Conservation (phyloP, 2,329 filamentous ascomycete species). For the Apiospora rasikravindrae region DNA sequence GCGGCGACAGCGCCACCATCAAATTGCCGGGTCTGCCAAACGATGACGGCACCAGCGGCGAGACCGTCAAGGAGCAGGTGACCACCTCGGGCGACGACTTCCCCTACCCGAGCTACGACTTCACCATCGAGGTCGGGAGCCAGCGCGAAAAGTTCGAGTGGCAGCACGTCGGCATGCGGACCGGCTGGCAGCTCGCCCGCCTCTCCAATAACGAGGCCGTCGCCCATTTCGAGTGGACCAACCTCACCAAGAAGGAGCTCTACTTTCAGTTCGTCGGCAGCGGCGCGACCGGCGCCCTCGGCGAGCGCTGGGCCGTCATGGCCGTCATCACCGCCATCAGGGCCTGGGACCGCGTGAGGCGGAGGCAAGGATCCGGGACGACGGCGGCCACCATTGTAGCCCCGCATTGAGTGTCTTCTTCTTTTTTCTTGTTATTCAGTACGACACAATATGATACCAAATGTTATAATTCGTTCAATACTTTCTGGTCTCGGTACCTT, state of each 20-base stretch:
- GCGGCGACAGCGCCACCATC: background rate
- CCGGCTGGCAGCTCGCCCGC: slow-evolving; percentile 49
- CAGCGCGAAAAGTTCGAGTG: slow-evolving; percentile 49
- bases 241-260: slow-evolving; percentile 40
- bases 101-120: slow-evolving; percentile 33
- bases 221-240: slow-evolving; percentile 40
- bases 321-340: slow-evolving; percentile 45
- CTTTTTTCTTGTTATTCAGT: background rate
- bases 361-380: slow-evolving; percentile 1
- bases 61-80: slow-evolving; percentile 23
- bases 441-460: slow-evolving; percentile 1
- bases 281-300: slow-evolving; percentile 44
- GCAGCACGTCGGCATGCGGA: slow-evolving; percentile 39
- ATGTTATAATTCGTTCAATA: background rate
- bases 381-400: background rate
- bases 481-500: background rate
- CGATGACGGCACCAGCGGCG: slow-evolving; percentile 33
- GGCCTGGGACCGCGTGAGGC: slow-evolving; percentile 33
- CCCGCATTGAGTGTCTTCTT: background rate
- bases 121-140: slow-evolving; percentile 41
- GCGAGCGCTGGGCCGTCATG: slow-evolving; percentile 50
- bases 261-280: slow-evolving; percentile 48
- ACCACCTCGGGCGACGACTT: slow-evolving; percentile 12
- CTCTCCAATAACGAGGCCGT: slow-evolving; percentile 48
- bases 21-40: slow-evolving; percentile 19